phyloP scores from a whole-genome alignment of 208 protist species.

The Tetramitus jugosus region DNA sequence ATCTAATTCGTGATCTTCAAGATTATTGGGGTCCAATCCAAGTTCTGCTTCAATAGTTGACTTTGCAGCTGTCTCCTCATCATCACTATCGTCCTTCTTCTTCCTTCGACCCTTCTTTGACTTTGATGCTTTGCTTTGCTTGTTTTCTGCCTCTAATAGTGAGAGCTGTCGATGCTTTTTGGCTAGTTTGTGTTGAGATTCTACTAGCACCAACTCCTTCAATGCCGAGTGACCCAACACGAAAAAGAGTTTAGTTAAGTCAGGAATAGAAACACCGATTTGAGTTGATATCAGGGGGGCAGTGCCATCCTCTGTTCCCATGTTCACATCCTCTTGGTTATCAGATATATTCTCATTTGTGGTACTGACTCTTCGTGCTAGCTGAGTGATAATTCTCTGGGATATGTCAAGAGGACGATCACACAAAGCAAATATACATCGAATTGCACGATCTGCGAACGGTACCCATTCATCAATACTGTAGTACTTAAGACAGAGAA shows the following conservation, averaged over 20 bases:
- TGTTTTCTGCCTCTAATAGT: background rate
- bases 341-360: background rate
- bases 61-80: too few species aligned
- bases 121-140: background rate
- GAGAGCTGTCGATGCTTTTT: background rate
- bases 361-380: background rate
- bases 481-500: background rate
- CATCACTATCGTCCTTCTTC: background rate
- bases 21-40: background rate
- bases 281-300: too few species aligned
- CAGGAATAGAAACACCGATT: background rate
- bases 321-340: too few species aligned
- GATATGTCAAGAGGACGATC: background rate
- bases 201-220: background rate
- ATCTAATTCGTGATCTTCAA: background rate
- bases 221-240: background rate
- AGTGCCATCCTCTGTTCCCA: too few species aligned
- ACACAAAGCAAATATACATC: background rate
- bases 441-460: background rate
- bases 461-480: background rate
- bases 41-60: slow-evolving; percentile 2
- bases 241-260: background rate
- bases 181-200: background rate
- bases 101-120: background rate
- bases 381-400: background rate